Evolutionary conservation across 305 asterid species (phyloP).

Genomic region (Fraxinus platypoda): DNA sequence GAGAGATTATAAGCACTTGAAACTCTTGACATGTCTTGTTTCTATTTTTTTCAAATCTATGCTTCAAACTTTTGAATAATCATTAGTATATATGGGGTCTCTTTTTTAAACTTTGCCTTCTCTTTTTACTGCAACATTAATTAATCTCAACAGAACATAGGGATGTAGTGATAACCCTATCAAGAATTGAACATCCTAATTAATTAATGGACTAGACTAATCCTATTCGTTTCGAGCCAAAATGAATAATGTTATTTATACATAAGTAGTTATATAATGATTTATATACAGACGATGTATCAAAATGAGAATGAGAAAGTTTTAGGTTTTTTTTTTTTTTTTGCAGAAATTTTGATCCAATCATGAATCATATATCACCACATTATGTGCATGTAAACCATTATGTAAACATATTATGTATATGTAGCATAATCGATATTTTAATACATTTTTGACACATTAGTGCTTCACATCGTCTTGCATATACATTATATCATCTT

Average conservation of each 20-base stretch:
- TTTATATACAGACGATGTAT: too few species aligned
- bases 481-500: too few species aligned
- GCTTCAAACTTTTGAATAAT: constrained; percentile 31
- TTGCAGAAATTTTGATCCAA: too few species aligned
- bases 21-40: constrained; percentile 36
- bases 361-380: too few species aligned
- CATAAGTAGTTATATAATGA: too few species aligned
- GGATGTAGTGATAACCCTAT: neutral
- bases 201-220: neutral
- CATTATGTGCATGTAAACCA: too few species aligned
- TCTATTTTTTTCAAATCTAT: neutral
- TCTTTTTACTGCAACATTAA: constrained; percentile 24
- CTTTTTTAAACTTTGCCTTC: constrained; percentile 13
- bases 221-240: neutral
- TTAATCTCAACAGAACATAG: neutral
- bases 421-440: too few species aligned
- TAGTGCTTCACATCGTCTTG: neutral
- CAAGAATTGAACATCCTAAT: neutral
- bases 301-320: too few species aligned
- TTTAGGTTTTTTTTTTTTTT: too few species aligned
- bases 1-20: constrained; percentile 35
- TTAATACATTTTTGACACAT: too few species aligned
- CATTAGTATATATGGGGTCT: constrained; percentile 26
- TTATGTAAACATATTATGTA: too few species aligned
- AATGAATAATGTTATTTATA: too few species aligned